Evolutionary conservation across 2,329 filamentous ascomycete genomes (phyloP), one percentile per base, ranked within the genome.

Genomic region (Elsinoe ampelina): DNA sequence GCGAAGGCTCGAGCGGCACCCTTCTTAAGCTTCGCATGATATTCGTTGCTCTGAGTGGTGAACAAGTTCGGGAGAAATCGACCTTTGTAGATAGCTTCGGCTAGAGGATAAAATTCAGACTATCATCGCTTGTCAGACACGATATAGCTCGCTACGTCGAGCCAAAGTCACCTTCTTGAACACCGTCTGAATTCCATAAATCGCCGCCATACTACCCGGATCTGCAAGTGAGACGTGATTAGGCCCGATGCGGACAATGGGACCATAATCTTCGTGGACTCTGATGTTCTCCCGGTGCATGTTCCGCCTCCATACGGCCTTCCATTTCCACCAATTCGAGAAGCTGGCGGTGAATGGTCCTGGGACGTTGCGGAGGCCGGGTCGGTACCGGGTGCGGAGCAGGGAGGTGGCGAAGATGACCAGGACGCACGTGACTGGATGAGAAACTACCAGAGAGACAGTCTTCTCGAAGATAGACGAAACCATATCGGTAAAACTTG

Each of bases 141-240:
- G 15, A 26, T 1, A 12, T 8, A 22, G 58, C 6, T 61, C 19
- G 5, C 35, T 43, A 42, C 62, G 61, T 5, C 43, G 61, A 63
- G n/a, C 61, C 54, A 12, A 59, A 59, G 2, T 30, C 36, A 63
- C 61, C 41, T 55, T 58, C 63, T 47, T 61, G 52, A 54, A 62
- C 60, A 34, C 59, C 57, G 30, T 58, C 59, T 43, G 59, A 36
- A 67, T 61, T 30, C 86, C 86, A 62, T 91, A 89, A 57, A 89
- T 80, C 43, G 73, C 67, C 32, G 76, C 74, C 51, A 92, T 87
- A 4, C 84, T 85, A 8, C 74, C 75, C 34, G 84, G 83, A 63
- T 89, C 85, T 57, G 81, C 84, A 50, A 92, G 74, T 59, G 83
- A 87, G 62, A 90, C 75, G 63, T 90, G 86, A 62, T 87, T 82